Evolutionary conservation across 192 early-diverging fungal species (phyloP).

Genomic region (Kappamyces sp.): DNA sequence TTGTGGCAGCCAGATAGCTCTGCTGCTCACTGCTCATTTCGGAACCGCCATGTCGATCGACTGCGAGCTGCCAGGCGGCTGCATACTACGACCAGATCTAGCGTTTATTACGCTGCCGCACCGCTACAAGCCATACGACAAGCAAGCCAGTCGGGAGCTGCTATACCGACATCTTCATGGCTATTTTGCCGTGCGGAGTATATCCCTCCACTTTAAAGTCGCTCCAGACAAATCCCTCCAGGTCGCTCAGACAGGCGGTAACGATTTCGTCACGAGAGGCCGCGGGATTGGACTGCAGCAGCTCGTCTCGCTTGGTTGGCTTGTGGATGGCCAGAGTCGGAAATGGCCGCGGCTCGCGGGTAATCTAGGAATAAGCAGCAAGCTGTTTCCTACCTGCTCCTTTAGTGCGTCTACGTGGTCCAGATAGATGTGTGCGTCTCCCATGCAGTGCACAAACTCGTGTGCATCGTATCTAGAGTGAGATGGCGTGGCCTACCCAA

Average conservation of each 20-base stretch:
- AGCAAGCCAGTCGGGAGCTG: not conserved
- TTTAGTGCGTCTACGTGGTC: constrained; percentile 86
- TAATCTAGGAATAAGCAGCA: too few species aligned
- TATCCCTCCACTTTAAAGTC: constrained; percentile 80
- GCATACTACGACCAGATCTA: too few species aligned
- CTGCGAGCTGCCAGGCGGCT: too few species aligned
- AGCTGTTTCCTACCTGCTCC: constrained; percentile 52
- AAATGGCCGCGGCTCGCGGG: constrained; percentile 70
- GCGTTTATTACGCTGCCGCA: too few species aligned
- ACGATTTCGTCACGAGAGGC: too few species aligned
- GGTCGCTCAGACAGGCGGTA: constrained; percentile 16
- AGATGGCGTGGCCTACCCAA: constrained; percentile 30
- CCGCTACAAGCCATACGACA: too few species aligned
- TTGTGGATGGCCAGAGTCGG: constrained; percentile 68
- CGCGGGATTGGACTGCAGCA: constrained; percentile 19
- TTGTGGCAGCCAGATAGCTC: too few species aligned
- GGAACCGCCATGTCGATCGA: too few species aligned
- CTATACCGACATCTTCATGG: constrained; percentile 92
- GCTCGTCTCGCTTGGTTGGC: constrained; percentile 24
- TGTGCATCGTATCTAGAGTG: constrained; percentile 53
- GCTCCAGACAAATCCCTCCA: constrained; percentile 67
- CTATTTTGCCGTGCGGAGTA: constrained; percentile 76
- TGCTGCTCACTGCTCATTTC: too few species aligned
- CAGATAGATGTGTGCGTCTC: constrained; percentile 91
- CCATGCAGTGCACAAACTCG: constrained; percentile 87